These are phyloP conservation scores for Blastobotrys petasosporus DNA, from an alignment of 1,139 yeast species.

Conservation along the genomic window DNA sequence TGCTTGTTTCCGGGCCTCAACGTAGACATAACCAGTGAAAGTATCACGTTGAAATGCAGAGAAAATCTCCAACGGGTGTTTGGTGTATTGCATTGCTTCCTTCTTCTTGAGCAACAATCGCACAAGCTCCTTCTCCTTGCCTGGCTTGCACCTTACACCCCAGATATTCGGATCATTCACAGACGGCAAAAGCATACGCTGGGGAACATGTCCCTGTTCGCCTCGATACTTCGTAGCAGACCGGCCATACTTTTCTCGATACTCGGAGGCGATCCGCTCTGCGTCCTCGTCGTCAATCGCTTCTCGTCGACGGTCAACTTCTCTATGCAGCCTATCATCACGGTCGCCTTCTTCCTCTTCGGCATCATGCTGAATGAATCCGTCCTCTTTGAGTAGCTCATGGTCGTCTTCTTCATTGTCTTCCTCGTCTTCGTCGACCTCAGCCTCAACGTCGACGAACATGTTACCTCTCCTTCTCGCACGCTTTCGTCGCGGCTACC, in stretches of 20 bases:
- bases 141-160: constrained; percentile 91
- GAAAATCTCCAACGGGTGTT: constrained; percentile 61
- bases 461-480: constrained; percentile 70
- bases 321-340: constrained; percentile 76
- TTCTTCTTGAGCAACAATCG: constrained; percentile 78
- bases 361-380: constrained; percentile 37
- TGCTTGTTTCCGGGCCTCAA: constrained; percentile 90
- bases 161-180: constrained; percentile 95
- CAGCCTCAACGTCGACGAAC: constrained; percentile 98
- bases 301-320: constrained; percentile 84
- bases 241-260: constrained; percentile 88
- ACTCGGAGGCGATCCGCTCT: constrained; percentile 85
- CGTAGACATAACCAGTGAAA: constrained; percentile 82
- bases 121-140: constrained; percentile 87
- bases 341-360: constrained; percentile 56
- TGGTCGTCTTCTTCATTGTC: constrained; percentile 94
- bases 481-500: constrained; percentile 65
- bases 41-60: constrained; percentile 96
- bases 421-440: constrained; percentile 97
- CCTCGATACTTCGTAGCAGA: constrained; percentile 82
- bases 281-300: constrained; percentile 93
- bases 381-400: constrained; percentile 72
- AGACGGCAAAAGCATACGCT: constrained; percentile 86
- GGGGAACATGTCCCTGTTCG: constrained; percentile 84
- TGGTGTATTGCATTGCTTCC: constrained; percentile 55